Evolutionary conservation across 257 asterid species (phyloP), one percentile per base, ranked within the genome.

Genomic region (Echites panduratus): DNA sequence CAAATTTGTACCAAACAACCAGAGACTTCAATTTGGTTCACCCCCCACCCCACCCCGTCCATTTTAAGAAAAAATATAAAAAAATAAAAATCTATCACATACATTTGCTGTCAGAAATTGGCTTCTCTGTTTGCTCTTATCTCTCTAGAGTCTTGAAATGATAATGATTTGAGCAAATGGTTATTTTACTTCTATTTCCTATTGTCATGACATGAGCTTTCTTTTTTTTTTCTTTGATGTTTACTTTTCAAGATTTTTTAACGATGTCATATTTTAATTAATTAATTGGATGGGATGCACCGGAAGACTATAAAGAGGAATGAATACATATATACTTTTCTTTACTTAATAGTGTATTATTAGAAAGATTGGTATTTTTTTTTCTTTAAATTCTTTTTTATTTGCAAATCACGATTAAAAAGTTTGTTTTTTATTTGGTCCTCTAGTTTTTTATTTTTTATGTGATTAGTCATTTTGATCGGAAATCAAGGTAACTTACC

Each of bases 81-180:
- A 14, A 19, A 4, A 19, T 17, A 62, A 4, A 56, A 57, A 57
- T 32, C 68, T 29, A 32, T 4, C 38, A 27, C 66, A 26, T 59
- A n/a, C 41, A 59, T 11, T 26, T 59, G 66, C 66, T 41, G n/a
- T 62, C 67, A 62, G 22, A 62, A 62, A 32, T 7, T 62, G 66
- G 45, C 45, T 24, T 35, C 45, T 35, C 32, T 62, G 5, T 10
- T 16, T 38, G 41, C 16, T 63, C 47, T 44, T 26, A 58, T 27
- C 40, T 12, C 40, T 12, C 38, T 32, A 32, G 9, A 11, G 2
- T 58, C 41, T 27, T 26, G 38, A 35, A 29, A 58, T 26, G 1
- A 26, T 58, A 32, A 26, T 26, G 19, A 58, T 58, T 58, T 58
- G 41, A 27, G 19, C 65, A 27, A 32, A 32, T 27, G 17, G 0